Base-by-base conservation (phyloP, 2,329 filamentous ascomycete species). In the Epichloe coenophiala region DNA sequence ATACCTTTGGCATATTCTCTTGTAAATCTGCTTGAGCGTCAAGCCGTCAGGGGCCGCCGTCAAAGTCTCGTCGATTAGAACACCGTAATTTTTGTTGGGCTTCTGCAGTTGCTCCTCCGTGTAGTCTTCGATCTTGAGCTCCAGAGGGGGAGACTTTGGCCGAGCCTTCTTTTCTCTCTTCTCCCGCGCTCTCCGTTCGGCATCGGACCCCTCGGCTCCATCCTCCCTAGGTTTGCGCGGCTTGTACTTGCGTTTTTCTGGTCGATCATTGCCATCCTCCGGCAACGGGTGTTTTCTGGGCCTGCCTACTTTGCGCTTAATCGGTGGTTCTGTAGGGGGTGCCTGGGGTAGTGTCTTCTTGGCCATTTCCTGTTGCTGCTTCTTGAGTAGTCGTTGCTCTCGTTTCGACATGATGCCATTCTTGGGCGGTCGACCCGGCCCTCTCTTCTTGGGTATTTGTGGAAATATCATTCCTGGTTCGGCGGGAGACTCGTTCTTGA, bases 371-470 rank as follows among this genome's bases (percentile, higher is more conserved):
- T 70, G 64, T 51, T 71, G 68, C 50, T 68, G 65, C 63, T 83
- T 84, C 67, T 83, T 80, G 7, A 81, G 73, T 45, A 81, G 64
- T 17, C 80, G 73, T 57, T 83, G 76, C 59, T 89, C 83, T 51
- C 86, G 75, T 66, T 89, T 89, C 1, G 86, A 90, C 80, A 89
- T 87, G 61, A 88, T 77, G 31, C 86, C 86, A 60, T 90, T 86
- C 68, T 90, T 90, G 0, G 86, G 86, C 19, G 86, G 86, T 49
- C 86, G 73, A n/a, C 86, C 86, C 9, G 86, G 86, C 13, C 86
- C 86, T 57, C 86, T 81, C 55, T 84, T 83, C 66, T 80, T 84
- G 31, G 79, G 76, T 33, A 79, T 67, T 50, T 71, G 65, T 19
- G 68, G 63, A 53, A 71, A 59, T 21, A 67, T 56, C 5, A 65